phyloP scores from a whole-genome alignment of 148 eudicot species.

The Euryodendron excelsum region DNA sequence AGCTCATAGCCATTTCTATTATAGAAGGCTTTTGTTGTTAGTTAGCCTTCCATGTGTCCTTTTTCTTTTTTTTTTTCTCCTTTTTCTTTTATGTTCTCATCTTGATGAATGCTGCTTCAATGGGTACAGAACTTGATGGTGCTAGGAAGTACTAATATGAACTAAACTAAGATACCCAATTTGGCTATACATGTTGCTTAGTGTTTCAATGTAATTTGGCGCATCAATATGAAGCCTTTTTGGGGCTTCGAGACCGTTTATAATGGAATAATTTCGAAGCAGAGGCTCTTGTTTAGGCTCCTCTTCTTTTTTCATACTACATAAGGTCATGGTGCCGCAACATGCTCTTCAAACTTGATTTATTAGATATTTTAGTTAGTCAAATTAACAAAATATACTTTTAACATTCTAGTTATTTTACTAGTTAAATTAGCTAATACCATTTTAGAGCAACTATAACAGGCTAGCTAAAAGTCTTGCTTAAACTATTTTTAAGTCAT shows the following conservation, averaged over 20 bases:
- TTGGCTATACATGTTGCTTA: not conserved
- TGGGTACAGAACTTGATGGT: not conserved
- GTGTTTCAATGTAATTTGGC: not conserved
- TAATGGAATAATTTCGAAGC: not conserved
- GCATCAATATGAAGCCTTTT: not conserved
- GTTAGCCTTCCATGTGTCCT: not conserved
- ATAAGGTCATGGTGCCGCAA: too few species aligned
- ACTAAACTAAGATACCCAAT: not conserved
- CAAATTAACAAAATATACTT: too few species aligned
- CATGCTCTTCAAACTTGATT: not conserved
- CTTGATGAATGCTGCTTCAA: not conserved
- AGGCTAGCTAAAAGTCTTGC: too few species aligned
- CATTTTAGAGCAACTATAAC: too few species aligned
- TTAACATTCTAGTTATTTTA: too few species aligned
- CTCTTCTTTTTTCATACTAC: too few species aligned
- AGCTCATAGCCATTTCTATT: conserved; percentile 7
- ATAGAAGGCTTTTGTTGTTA: not conserved
- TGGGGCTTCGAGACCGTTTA: not conserved
- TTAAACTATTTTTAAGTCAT: too few species aligned
- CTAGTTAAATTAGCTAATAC: too few species aligned
- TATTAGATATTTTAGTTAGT: too few species aligned
- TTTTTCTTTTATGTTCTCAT: not conserved
- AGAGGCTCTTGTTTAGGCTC: not conserved
- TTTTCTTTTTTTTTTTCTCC: not conserved
- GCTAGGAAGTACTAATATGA: not conserved